phyloP scores from a whole-genome alignment of 1,139 yeast genomes.

The Magnusiomyces tetraspermus region DNA sequence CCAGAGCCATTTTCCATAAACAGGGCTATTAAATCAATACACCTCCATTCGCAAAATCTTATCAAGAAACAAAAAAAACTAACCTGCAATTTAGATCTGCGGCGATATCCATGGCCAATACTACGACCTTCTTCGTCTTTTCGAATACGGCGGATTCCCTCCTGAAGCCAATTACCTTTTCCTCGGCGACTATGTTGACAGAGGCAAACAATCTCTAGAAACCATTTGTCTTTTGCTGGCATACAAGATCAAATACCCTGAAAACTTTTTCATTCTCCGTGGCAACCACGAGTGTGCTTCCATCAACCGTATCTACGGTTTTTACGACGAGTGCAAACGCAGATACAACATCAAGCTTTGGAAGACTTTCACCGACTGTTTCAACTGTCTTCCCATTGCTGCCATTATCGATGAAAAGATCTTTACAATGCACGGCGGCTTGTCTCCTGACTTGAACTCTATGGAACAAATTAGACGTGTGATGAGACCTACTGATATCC shows the following conservation, averaged over 20 bases:
- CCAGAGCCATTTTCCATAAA: too few relatives aligned
- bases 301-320: constrained; percentile 91
- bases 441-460: constrained; percentile 80
- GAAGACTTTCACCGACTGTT: constrained; percentile 88
- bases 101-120: constrained; percentile 98
- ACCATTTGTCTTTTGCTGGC: constrained; percentile 77
- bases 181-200: constrained; percentile 91
- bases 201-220: constrained; percentile 91
- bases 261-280: constrained; percentile 80
- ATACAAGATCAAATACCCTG: constrained; percentile 93
- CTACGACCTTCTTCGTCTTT: constrained; percentile 79
- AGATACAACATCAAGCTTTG: constrained; percentile 87
- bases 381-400: constrained; percentile 88
- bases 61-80: not conserved
- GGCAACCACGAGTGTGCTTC: constrained; percentile 98
- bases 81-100: not conserved
- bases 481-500: constrained; percentile 93
- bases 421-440: constrained; percentile 95
- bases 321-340: constrained; percentile 94
- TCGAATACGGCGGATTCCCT: constrained; percentile 95
- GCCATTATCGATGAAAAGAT: constrained; percentile 94
- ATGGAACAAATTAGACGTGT: constrained; percentile 89
- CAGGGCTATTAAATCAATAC: too few relatives aligned
- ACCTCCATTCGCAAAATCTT: too few relatives aligned
- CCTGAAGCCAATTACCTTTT: constrained; percentile 88